A percentile compares a stretch with the other conserved stretches of the same genome.
phyloP scores from a whole-genome alignment of 192 early-diverging fungal species.

The Pecoramyces ruminantium region DNA sequence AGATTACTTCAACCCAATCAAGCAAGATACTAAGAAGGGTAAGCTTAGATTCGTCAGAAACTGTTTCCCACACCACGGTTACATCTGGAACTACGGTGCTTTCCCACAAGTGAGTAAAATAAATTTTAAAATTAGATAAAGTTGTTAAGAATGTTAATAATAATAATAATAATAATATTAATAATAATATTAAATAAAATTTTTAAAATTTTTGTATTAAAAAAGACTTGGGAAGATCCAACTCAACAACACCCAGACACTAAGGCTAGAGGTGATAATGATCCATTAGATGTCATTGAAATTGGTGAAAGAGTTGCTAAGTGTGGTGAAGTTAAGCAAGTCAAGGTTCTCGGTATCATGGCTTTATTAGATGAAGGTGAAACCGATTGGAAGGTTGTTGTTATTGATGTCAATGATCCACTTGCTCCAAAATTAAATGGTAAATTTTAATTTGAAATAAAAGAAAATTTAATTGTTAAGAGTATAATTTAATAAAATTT shows the following conservation, averaged over 20 bases:
- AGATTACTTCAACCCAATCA: constrained; percentile 92
- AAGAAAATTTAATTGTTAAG: neutral
- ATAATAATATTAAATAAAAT: neutral
- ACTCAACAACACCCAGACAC: constrained; percentile 77
- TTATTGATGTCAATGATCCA: constrained; percentile 94
- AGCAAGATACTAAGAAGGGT: constrained; percentile 98
- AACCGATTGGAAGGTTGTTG: constrained; percentile 99
- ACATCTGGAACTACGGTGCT: constrained; percentile 99
- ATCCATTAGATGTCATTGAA: constrained; percentile 94
- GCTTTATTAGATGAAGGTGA: constrained; percentile 97
- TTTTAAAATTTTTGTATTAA: neutral
- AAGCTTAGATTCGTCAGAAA: constrained; percentile 97
- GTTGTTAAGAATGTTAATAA: too few relatives aligned
- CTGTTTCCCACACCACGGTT: constrained; percentile 98
- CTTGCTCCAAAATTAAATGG: constrained; percentile 89
- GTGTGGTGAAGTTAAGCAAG: constrained; percentile 94
- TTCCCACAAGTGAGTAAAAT: constrained; percentile 62
- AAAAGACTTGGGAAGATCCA: constrained; percentile 94
- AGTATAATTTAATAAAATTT: neutral
- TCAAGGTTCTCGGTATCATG: constrained; percentile 97
- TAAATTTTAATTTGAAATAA: constrained; percentile 2
- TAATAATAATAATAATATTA: too few relatives aligned
- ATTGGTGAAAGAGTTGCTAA: constrained; percentile 89
- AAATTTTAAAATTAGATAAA: too few relatives aligned
- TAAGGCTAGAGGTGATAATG: constrained; percentile 90